Base-by-base conservation (phyloP, 2,329 filamentous ascomycete species). In the Cryphonectria radicalis region DNA sequence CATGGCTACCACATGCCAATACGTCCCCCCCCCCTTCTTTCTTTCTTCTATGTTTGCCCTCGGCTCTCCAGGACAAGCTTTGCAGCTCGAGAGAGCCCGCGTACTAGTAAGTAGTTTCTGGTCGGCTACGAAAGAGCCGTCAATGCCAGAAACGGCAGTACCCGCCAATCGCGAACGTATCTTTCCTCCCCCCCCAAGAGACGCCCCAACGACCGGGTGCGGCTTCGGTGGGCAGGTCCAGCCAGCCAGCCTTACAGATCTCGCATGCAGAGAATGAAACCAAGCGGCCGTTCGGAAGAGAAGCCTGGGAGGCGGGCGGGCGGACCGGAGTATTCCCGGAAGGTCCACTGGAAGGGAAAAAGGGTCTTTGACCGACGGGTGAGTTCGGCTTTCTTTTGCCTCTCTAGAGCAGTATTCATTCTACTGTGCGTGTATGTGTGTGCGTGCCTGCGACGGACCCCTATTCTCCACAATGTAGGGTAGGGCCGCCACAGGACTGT, bases 1-100 rank as follows among this genome's bases (percentile, higher is more conserved):
- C 63, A 65, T 65, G 63, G 63, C 63, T 37, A 65, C 43, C 63
- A 65, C 63, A 65, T 53, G 43, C 43, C 43, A 35, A 50, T 50
- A 46, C 14, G 25, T 11, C n/a, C n/a, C n/a, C n/a, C n/a, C n/a
- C n/a, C n/a, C 14, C 17, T 8, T 42, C 19, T 8, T 46, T 22
- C 6, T 46, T 22, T 14, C 13, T 43, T 25, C 5, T 3, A 28
- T 46, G 37, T 17, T n/a, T 3, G 40, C 43, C 63, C 25, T 53
- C 19, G 28, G 43, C 19, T 25, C 1, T 53, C 13, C n/a, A 35
- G 42, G 35, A 25, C 43, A 53, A 13, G 63, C 62, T 32, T 46
- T 11, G 8, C 40, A 40, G n/a, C 28, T 64, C 40, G 46, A 46
- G 62, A 50, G 32, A 42, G 35, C 19, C 35, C n/a, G 8, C 60